Conservation (phyloP, 2,329 filamentous ascomycete species). For the Microdochium bolleyi region DNA sequence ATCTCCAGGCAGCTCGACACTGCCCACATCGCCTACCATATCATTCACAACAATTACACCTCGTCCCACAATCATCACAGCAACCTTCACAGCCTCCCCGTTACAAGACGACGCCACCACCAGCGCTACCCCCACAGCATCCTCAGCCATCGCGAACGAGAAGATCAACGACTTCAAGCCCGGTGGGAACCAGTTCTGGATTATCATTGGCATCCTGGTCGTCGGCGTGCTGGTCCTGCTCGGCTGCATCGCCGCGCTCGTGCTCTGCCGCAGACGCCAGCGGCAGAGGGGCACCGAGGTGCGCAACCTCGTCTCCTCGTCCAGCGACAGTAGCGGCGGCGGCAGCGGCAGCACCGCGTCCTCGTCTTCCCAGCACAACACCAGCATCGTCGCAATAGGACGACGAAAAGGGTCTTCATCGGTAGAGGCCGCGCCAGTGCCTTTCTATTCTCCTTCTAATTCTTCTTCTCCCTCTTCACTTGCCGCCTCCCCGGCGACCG, state of each 20-base stretch:
- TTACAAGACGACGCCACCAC: background rate
- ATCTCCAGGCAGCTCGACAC: no score
- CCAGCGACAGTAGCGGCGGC: background rate
- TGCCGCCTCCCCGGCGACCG: no score
- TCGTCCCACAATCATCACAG: no score
- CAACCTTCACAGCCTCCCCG: background rate
- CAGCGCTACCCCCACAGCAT: no score
- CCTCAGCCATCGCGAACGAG: background rate
- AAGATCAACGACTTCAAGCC: background rate
- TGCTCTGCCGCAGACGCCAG: background rate
- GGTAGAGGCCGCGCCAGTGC: no score
- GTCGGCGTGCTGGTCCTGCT: background rate
- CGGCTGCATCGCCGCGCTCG: background rate
- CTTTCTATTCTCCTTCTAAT: no score
- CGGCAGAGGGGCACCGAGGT: background rate
- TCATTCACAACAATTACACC: no score
- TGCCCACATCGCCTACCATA: no score
- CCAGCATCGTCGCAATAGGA: no score
- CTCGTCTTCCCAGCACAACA: background rate
- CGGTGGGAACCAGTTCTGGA: background rate
- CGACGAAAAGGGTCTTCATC: no score
- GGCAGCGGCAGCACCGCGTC: background rate
- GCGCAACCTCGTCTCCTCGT: background rate
- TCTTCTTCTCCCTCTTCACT: no score
- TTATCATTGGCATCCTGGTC: background rate